A percentile compares a stretch with the other conserved stretches of the same genome.
Conservation (phyloP, 163 green algal genomes). For the Scenedesmus sp. region DNA sequence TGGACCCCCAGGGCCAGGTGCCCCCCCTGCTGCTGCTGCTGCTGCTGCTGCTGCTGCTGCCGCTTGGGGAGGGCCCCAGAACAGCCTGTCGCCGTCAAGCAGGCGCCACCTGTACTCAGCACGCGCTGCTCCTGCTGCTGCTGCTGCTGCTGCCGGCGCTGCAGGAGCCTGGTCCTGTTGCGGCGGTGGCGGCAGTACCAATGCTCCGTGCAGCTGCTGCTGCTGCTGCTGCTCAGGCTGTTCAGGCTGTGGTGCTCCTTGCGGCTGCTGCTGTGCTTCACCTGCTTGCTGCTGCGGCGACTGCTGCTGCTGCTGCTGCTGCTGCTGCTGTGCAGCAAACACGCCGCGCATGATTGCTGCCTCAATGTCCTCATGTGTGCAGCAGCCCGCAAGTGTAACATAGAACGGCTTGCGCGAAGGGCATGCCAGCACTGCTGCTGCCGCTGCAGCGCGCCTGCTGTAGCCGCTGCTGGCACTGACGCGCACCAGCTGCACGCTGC, state of each 20-base stretch:
- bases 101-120: background rate
- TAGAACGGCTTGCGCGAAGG: background rate
- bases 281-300: background rate
- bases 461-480: conserved; percentile 31
- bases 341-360: conserved; percentile 35
- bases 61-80: background rate
- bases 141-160: background rate
- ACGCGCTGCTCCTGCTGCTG: background rate
- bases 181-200: background rate
- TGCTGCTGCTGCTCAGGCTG: background rate
- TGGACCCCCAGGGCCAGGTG: too few relatives aligned
- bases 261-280: conserved; percentile 16
- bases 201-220: too few relatives aligned
- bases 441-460: conserved; percentile 30
- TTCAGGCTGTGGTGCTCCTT: background rate
- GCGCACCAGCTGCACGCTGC: conserved; percentile 1
- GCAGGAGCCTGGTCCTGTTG: background rate
- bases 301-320: background rate
- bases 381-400: conserved; percentile 11
- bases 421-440: conserved; percentile 15
- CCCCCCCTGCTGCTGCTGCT: background rate
- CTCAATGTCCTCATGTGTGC: conserved; percentile 32
- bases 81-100: background rate
- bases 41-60: background rate
- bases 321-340: conserved; percentile 10